Conservation (phyloP, 768 basidiomycete genomes). For the Trametes maxima region DNA sequence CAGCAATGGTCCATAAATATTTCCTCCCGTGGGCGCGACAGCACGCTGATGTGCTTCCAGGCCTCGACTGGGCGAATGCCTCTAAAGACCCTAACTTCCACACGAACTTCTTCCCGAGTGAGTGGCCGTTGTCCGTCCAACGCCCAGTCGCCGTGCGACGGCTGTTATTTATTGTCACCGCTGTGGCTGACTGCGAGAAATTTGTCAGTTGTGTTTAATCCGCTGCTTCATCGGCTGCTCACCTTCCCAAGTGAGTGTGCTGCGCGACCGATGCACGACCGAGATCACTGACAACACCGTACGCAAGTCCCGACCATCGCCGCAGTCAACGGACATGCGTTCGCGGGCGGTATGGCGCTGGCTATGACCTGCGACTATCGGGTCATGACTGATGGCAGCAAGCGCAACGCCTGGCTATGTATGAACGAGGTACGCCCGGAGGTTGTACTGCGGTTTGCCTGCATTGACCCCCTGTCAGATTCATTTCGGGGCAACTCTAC, state of each 20-base stretch:
- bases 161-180: not conserved
- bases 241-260: conserved; percentile 68
- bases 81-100: conserved; percentile 59
- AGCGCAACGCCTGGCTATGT: conserved; percentile 79
- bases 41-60: conserved; percentile 35
- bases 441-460: no score
- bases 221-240: conserved; percentile 66
- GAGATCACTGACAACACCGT: not conserved
- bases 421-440: conserved; percentile 80
- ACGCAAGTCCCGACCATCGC: conserved; percentile 74
- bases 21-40: not conserved
- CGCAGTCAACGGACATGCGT: conserved; percentile 84
- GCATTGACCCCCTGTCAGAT: conserved; percentile 43
- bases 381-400: conserved; percentile 81
- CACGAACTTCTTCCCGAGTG: conserved; percentile 68
- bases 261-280: not conserved
- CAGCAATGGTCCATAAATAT: conserved; percentile 62
- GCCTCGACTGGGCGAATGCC: conserved; percentile 62
- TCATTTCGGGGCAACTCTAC: conserved; percentile 83
- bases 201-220: conserved; percentile 67
- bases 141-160: not conserved
- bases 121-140: conserved; percentile 17
- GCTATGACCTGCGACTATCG: conserved; percentile 86
- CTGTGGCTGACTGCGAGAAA: not conserved
- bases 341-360: conserved; percentile 81